Evolutionary conservation across 805 yeast species (phyloP).

Genomic region (Candida odintsovae): DNA sequence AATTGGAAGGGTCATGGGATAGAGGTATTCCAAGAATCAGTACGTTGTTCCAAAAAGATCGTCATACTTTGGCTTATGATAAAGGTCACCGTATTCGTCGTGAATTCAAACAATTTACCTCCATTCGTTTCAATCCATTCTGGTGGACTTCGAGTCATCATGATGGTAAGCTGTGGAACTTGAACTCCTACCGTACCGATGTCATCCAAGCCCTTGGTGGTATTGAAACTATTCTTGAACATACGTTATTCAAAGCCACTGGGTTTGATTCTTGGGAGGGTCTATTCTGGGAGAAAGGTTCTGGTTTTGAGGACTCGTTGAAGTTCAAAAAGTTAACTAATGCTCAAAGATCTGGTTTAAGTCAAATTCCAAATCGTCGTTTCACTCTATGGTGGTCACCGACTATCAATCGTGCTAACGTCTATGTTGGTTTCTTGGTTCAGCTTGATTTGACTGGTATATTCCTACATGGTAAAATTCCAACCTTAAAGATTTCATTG

Average conservation of each 20-base stretch:
- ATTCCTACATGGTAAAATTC: conserved; percentile 95
- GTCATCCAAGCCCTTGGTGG: conserved; percentile 98
- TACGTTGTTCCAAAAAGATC: conserved; percentile 89
- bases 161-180: conserved; percentile 94
- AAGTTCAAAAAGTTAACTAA: conserved; percentile 92
- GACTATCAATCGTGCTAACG: conserved; percentile 95
- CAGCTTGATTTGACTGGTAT: conserved; percentile 96
- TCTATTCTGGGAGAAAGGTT: conserved; percentile 94
- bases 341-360: conserved; percentile 95
- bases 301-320: conserved; percentile 95
- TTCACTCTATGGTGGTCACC: conserved; percentile 99
- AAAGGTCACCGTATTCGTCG: conserved; percentile 86
- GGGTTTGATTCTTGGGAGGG: conserved; percentile 99
- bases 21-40: conserved; percentile 95
- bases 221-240: conserved; percentile 91
- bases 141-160: conserved; percentile 96
- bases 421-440: conserved; percentile 94
- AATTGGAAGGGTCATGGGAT: conserved; percentile 92
- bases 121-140: conserved; percentile 76
- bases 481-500: conserved; percentile 90
- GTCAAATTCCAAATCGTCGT: conserved; percentile 96
- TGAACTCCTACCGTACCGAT: conserved; percentile 88
- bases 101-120: conserved; percentile 67
- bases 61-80: conserved; percentile 91
- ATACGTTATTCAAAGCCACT: conserved; percentile 91